Base-by-base conservation (phyloP, 176 grass and related monocot genomes). In the Rhipidocladum racemiflorum region DNA sequence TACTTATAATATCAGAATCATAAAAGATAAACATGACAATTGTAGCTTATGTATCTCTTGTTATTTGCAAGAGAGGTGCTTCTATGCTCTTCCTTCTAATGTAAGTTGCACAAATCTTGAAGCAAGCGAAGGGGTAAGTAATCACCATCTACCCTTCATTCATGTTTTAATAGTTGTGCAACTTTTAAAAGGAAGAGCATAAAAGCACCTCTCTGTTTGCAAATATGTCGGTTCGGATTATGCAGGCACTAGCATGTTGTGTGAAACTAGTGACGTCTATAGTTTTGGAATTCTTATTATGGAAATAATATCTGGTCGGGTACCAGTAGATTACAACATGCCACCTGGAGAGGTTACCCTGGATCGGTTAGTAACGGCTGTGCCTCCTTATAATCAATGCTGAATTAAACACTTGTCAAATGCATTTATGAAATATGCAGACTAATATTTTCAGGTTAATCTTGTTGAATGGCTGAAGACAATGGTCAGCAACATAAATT, bases 231-330 rank as follows among this genome's bases (percentile, higher is more conserved):
- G 92, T 11, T 92, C 95, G 46, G 95, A 97, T 51, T 97, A 97
- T 91, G 95, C 95, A 0, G 90, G 95, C 83, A 97, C 95, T 9
- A 92, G 95, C 70, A 97, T 97, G 95, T 76, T 97, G 65, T 94
- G 94, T 81, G 95, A 97, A 83, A 91, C 92, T 20, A 97, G 92
- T 54, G 95, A 97, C 85, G 87, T 97, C 42, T 97, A 97, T 27
- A 97, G 95, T 83, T 97, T 97, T 75, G 95, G 95, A 9, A 97
- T 97, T 85, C 90, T 97, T 83, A 91, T 97, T 56, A 94, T 97
- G 95, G 95, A 97, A 83, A 92, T 94, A 75, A 89, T 97, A 89
- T 91, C 91, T 80, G 95, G 92, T 46, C 86, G 95, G 55, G 88
- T 90, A 60, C 95, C 95, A 7, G 90, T 97, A 49, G 95, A 97